These are phyloP conservation scores for Rhododendron ferrugineum DNA, from an alignment of 148 eudicot genomes.

Conservation along the genomic window DNA sequence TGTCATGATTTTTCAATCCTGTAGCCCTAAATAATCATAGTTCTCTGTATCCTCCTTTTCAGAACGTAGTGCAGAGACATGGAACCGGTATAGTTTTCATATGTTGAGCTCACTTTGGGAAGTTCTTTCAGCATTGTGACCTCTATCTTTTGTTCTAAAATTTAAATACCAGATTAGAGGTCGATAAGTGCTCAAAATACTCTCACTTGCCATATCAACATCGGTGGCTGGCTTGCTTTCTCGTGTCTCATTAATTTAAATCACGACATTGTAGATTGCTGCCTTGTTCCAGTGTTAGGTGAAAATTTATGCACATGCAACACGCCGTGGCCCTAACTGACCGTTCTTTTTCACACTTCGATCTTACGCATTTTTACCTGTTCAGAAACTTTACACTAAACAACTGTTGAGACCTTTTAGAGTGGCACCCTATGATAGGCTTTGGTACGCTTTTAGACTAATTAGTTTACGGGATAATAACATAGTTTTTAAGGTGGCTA, in stretches of 20 bases:
- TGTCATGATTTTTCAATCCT: neutral
- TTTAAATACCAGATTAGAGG: too few species aligned
- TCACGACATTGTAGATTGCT: neutral
- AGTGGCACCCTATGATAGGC: neutral
- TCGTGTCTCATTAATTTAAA: constrained; percentile 5
- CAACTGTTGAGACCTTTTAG: neutral
- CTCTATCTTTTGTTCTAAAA: too few species aligned
- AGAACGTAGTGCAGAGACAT: neutral
- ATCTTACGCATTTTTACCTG: too few species aligned
- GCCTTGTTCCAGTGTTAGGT: too few species aligned
- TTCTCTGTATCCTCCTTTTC: neutral
- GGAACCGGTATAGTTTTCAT: neutral
- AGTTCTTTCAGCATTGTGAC: neutral
- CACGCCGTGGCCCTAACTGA: too few species aligned
- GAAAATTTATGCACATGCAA: too few species aligned
- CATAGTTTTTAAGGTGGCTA: neutral
- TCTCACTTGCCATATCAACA: neutral
- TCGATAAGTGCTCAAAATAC: too few species aligned
- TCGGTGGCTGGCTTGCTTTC: neutral
- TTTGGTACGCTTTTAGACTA: neutral
- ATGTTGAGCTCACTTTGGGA: neutral
- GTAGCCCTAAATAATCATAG: too few species aligned
- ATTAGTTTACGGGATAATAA: too few species aligned
- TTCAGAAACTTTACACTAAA: neutral
- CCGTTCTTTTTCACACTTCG: neutral